These are phyloP conservation scores for Penicillium coffeae DNA, from an alignment of 495 filamentous ascomycete species.

Conservation along the genomic window DNA sequence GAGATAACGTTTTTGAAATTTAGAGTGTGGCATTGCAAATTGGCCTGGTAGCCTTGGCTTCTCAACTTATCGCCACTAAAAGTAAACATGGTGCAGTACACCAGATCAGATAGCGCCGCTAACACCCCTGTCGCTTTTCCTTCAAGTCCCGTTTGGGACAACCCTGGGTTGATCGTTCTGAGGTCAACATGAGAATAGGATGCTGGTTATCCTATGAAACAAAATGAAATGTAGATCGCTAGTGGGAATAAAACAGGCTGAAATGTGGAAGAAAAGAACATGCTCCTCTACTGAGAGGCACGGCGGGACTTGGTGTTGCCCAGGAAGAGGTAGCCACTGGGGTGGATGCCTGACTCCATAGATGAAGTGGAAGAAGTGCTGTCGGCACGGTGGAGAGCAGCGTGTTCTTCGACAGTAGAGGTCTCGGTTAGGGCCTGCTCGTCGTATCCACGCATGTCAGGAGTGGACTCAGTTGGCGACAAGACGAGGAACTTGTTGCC, in stretches of 20 bases:
- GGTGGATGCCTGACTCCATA: conserved; percentile 12
- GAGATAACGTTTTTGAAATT: background rate
- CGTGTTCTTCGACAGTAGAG: conserved; percentile 7
- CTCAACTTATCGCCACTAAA: background rate
- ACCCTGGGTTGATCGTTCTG: background rate
- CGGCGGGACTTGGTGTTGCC: conserved; percentile 21
- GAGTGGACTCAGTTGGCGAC: conserved; percentile 36
- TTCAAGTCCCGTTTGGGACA: background rate
- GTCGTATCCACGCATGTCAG: conserved; percentile 21
- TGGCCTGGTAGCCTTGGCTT: conserved; percentile 7
- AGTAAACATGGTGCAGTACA: background rate
- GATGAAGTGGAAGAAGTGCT: conserved; percentile 24
- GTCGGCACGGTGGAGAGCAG: conserved; percentile 18
- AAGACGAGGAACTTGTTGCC: conserved; percentile 32
- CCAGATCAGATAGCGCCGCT: conserved; percentile 19
- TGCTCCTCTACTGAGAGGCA: conserved; percentile 8
- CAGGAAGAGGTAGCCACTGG: conserved; percentile 32
- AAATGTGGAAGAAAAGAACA: conserved; percentile 5
- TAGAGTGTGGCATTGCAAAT: conserved; percentile 2
- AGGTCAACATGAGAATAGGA: conserved; percentile 1
- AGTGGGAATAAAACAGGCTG: conserved; percentile 11
- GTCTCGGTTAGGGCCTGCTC: conserved; percentile 21
- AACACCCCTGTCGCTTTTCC: conserved; percentile 17
- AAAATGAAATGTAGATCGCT: conserved; percentile 9
- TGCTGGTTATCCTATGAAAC: conserved; percentile 16